Conservation (phyloP, 768 basidiomycete species). For the Mycena floridula region DNA sequence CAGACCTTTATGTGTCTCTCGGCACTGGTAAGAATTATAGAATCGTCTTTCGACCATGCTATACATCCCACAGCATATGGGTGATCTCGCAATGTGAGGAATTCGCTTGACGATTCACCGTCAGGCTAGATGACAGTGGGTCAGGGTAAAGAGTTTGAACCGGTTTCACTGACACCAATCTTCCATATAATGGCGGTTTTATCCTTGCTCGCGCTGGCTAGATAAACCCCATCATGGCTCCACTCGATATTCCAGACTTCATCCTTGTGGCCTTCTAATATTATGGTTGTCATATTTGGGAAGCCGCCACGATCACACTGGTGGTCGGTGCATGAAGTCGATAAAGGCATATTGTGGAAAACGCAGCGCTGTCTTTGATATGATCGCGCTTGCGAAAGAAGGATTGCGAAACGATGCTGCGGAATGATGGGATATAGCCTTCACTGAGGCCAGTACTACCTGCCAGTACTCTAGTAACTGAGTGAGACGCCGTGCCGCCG, state of each 20-base stretch:
- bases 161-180: constrained; percentile 53
- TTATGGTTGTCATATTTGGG: constrained; percentile 79
- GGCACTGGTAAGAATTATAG: constrained; percentile 74
- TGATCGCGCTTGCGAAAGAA: constrained; percentile 79
- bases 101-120: constrained; percentile 37
- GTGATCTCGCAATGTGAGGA: constrained; percentile 81
- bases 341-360: constrained; percentile 75
- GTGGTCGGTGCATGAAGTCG: constrained; percentile 77
- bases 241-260: constrained; percentile 96
- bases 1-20: constrained; percentile 84
- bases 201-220: constrained; percentile 89
- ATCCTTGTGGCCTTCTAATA: constrained; percentile 80
- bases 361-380: constrained; percentile 78
- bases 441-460: too few relatives aligned
- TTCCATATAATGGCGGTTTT: constrained; percentile 86
- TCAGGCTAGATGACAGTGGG: constrained; percentile 31
- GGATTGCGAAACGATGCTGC: constrained; percentile 74
- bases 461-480: too few relatives aligned
- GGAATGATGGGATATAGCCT: too few relatives aligned
- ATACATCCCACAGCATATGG: constrained; percentile 72
- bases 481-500: too few relatives aligned
- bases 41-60: constrained; percentile 91
- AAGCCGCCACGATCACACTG: constrained; percentile 75
- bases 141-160: constrained; percentile 3
- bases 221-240: constrained; percentile 81